These are phyloP conservation scores for Verticillium nubilum DNA, from an alignment of 2,329 filamentous ascomycete genomes.

Conservation along the genomic window DNA sequence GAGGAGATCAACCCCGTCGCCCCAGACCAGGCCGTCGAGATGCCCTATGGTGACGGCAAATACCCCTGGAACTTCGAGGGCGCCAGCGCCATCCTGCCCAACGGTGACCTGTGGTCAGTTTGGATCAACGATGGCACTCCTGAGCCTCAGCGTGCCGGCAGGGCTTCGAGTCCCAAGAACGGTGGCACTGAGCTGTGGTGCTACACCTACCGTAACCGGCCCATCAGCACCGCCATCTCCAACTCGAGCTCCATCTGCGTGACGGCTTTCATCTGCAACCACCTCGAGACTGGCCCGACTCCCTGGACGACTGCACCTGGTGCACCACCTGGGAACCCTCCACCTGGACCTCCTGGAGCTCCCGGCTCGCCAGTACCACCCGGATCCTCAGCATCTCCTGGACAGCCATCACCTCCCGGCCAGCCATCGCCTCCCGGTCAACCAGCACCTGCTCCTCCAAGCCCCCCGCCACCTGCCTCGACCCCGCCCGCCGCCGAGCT, in stretches of 20 bases:
- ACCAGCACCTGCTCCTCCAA: background rate
- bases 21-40: conserved; percentile 31
- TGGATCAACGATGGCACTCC: conserved; percentile 35
- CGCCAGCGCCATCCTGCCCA: conserved; percentile 30
- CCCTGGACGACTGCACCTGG: conserved; percentile 2
- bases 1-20: conserved; percentile 27
- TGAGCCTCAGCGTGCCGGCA: conserved; percentile 33
- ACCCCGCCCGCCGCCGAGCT: background rate
- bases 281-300: conserved; percentile 17
- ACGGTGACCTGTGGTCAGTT: conserved; percentile 33
- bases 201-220: conserved; percentile 35
- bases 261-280: conserved; percentile 36
- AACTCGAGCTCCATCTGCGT: conserved; percentile 32
- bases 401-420: background rate
- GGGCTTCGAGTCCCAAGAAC: conserved; percentile 32
- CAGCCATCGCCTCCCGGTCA: background rate
- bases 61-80: conserved; percentile 33
- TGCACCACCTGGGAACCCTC: background rate
- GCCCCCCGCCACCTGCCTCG: background rate
- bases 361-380: background rate
- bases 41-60: conserved; percentile 29
- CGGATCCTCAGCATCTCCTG: background rate
- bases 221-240: conserved; percentile 27
- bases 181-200: conserved; percentile 32
- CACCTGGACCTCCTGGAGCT: background rate